Percentiles rank a stretch among this genome's conserved stretches.
These are phyloP conservation scores for Tetrapyrgos nigripes DNA, from an alignment of 1,284 basidiomycete genomes.

Conservation along the genomic window DNA sequence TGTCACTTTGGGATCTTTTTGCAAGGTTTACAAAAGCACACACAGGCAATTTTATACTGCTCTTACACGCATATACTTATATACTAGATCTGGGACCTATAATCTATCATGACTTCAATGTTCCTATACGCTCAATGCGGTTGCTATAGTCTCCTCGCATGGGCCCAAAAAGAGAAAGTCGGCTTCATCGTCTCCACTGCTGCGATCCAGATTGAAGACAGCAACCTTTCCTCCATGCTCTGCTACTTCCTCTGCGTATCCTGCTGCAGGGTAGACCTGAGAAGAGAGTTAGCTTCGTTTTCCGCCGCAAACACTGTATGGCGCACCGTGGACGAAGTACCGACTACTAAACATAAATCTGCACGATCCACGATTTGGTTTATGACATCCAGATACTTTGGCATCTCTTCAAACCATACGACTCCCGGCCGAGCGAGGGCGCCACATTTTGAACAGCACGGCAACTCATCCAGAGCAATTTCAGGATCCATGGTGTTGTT, in stretches of 20 bases:
- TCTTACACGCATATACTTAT: background rate
- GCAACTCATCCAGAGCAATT: conserved; percentile 53
- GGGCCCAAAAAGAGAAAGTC: conserved; percentile 57
- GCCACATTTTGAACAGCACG: conserved; percentile 57
- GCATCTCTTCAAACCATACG: conserved; percentile 71
- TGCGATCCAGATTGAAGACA: conserved; percentile 65
- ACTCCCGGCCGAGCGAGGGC: conserved; percentile 64
- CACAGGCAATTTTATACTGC: too few species aligned
- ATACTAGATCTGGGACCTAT: background rate
- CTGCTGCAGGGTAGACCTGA: conserved; percentile 48
- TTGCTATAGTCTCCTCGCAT: conserved; percentile 51
- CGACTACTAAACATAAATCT: conserved; percentile 67
- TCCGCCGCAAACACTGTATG: background rate
- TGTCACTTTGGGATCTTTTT: background rate
- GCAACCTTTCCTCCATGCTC: conserved; percentile 51
- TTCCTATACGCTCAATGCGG: conserved; percentile 36
- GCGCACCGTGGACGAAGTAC: conserved; percentile 65
- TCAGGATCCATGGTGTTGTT: conserved; percentile 40
- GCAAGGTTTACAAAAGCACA: background rate
- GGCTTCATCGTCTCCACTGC: conserved; percentile 45
- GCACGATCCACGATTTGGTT: conserved; percentile 51
- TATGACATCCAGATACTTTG: conserved; percentile 51
- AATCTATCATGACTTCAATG: too few species aligned
- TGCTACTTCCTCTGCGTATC: conserved; percentile 40
- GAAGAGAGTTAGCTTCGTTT: background rate